Evolutionary conservation across 805 yeast genomes (phyloP).

Genomic region (Pichia pseudocactophila): DNA sequence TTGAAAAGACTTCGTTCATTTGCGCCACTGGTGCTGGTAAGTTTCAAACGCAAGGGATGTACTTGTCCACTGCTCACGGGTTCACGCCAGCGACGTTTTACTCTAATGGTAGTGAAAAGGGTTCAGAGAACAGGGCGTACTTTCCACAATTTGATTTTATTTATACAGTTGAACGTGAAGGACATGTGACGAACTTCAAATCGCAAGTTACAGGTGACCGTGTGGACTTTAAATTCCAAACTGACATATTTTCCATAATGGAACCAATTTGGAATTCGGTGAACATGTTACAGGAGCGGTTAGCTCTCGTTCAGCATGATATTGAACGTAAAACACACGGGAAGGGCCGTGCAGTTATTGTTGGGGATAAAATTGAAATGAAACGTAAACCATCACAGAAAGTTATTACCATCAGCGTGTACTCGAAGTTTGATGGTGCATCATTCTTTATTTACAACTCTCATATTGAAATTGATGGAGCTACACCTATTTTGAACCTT

Average conservation of each 20-base stretch:
- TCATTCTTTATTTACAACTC: conserved; percentile 40
- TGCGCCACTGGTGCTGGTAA: conserved; percentile 57
- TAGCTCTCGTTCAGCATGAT: conserved; percentile 13
- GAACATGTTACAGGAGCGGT: conserved; percentile 24
- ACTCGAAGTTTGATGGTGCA: conserved; percentile 62
- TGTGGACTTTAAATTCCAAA: conserved; percentile 54
- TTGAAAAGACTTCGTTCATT: conserved; percentile 60
- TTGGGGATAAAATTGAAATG: too few species aligned
- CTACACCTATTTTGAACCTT: conserved; percentile 45
- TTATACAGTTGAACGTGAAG: conserved; percentile 28
- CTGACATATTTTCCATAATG: conserved; percentile 45
- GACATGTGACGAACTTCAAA: conserved; percentile 26
- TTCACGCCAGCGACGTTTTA: conserved; percentile 37
- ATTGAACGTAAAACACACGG: conserved; percentile 1
- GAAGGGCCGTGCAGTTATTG: too few species aligned
- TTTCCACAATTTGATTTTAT: conserved; percentile 60
- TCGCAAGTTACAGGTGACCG: conserved; percentile 57
- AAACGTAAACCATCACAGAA: not conserved
- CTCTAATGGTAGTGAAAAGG: conserved; percentile 36
- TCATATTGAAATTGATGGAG: conserved; percentile 33
- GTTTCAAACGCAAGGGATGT: conserved; percentile 59
- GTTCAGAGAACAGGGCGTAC: conserved; percentile 50
- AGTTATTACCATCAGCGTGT: conserved; percentile 37
- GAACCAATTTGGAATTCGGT: conserved; percentile 44
- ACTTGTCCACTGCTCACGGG: conserved; percentile 64